Evolutionary conservation across 2,329 filamentous ascomycete species (phyloP), one percentile per base, ranked within the genome.

Genomic region (Geosmithia putterillii): DNA sequence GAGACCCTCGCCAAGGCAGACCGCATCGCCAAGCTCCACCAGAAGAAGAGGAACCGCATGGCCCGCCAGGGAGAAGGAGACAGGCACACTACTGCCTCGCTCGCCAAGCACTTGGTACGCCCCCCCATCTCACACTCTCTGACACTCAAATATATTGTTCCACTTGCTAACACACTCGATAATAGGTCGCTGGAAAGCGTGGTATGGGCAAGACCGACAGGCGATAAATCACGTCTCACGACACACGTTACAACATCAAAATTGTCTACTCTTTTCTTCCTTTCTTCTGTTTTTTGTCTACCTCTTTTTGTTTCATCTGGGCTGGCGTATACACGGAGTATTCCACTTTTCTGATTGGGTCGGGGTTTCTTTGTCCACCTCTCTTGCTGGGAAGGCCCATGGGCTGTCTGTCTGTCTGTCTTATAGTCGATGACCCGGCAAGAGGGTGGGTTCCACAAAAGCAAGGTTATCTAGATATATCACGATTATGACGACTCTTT

Each of bases 21-120:
- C 64, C 81, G 83, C 56, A 71, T 94, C 60, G 75, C 80, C 59
- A 96, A 95, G 75, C 68, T 98, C 60, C 75, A 81, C 56, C 94
- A 98, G 81, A 88, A 90, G 75, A 90, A 88, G 78, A 95, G 94
- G 88, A 98, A 98, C 72, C 79, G 90, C 51, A 92, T 94, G 83
- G 92, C 92, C 38, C 81, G 89, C 63, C 86, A 94, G 73, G 92
- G 92, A 73, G 92, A 98, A 71, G 89, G 83, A 48, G 92, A 98
- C 73, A 80, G 94, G 60, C 90, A 96, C 67, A 79, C 80, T 48
- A 81, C 81, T 44, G 84, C 85, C 34, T 75, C 85, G 43, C 67
- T 94, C 64, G 78, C 81, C 49, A 98, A 94, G 70, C 92, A 96
- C 69, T 73, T 98, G 76, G 83, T 94, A 74, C 63, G 81, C 76